These are phyloP conservation scores for Entomortierella chlamydospora DNA, from an alignment of 192 early-diverging fungal species.

Conservation along the genomic window DNA sequence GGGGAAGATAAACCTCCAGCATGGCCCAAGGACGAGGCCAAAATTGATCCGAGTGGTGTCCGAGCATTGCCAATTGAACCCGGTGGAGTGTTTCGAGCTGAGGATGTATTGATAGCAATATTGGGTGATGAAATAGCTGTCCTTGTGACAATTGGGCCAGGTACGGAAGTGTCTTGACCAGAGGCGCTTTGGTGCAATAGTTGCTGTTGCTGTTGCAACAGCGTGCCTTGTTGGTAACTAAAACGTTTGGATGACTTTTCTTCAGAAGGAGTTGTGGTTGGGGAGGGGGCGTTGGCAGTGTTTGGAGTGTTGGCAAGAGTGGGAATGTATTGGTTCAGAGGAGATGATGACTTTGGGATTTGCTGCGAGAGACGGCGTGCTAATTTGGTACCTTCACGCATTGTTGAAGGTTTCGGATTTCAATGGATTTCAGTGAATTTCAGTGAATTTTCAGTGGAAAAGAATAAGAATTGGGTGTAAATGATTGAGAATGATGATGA, in stretches of 20 bases:
- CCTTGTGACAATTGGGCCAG: background rate
- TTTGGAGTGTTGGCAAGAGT: slow-evolving; percentile 3
- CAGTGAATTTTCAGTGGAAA: no score
- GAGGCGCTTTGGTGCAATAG: background rate
- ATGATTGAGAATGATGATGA: no score
- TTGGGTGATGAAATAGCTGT: slow-evolving; percentile 16
- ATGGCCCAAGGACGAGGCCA: slow-evolving; percentile 29
- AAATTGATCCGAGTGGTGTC: slow-evolving; percentile 21
- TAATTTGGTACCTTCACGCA: slow-evolving; percentile 29
- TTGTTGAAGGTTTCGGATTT: no score
- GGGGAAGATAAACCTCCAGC: slow-evolving; percentile 21
- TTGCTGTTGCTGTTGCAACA: background rate
- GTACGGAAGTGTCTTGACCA: background rate
- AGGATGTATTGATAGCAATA: background rate
- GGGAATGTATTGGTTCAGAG: background rate
- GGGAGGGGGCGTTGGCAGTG: no score
- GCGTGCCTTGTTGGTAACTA: no score
- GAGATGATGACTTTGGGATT: slow-evolving; percentile 18
- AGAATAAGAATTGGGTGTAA: no score
- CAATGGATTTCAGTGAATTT: no score
- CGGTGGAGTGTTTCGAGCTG: slow-evolving; percentile 9
- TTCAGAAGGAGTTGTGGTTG: background rate
- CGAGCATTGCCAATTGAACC: slow-evolving; percentile 4
- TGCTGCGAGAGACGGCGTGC: slow-evolving; percentile 39
- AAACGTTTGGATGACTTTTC: no score